Percentiles rank a stretch among this genome's conserved stretches.
phyloP scores from a whole-genome alignment of 2,329 filamentous ascomycete genomes.

The Aureobasidium uvarum region DNA sequence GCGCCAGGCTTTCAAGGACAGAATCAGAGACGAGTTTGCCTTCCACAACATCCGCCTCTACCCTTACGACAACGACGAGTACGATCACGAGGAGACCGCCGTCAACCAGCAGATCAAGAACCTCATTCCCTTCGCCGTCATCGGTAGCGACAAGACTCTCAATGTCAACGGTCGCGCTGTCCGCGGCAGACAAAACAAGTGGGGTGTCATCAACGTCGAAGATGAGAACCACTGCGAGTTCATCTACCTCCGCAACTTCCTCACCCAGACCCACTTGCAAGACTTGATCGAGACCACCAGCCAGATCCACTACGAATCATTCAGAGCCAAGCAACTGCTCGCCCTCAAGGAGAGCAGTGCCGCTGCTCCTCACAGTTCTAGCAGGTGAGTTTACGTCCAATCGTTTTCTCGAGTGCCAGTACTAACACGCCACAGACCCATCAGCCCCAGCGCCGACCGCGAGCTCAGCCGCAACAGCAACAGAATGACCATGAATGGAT shows the following conservation, averaged over 20 bases:
- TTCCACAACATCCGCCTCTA: conserved; percentile 99
- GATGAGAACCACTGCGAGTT: conserved; percentile 99
- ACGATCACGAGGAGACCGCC: conserved; percentile 92
- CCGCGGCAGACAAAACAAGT: conserved; percentile 95
- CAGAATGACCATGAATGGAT: conserved; percentile 98
- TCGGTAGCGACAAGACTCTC: conserved; percentile 97
- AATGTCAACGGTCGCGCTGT: conserved; percentile 97
- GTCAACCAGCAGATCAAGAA: conserved; percentile 97
- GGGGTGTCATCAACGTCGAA: conserved; percentile 99
- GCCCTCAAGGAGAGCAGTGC: conserved; percentile 98
- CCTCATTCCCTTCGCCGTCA: conserved; percentile 95
- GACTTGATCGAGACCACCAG: conserved; percentile 99
- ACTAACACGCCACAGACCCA: conserved; percentile 55
- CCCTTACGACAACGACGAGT: conserved; percentile 98
- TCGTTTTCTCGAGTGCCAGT: neutral
- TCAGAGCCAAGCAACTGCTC: conserved; percentile 98
- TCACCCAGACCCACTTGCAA: conserved; percentile 96
- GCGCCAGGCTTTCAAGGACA: conserved; percentile 92
- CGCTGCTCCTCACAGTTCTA: conserved; percentile 68
- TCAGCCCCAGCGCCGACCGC: conserved; percentile 90
- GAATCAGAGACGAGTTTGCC: conserved; percentile 97
- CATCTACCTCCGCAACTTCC: conserved; percentile 96
- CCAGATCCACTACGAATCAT: conserved; percentile 99
- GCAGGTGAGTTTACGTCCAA: conserved; percentile 51
- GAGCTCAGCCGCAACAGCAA: conserved; percentile 97